A percentile compares a stretch with the other conserved stretches of the same genome.
Conservation (phyloP, 225 moss, liverwort and hornwort genomes). For the Bryoerythrophyllum caledonicum region DNA sequence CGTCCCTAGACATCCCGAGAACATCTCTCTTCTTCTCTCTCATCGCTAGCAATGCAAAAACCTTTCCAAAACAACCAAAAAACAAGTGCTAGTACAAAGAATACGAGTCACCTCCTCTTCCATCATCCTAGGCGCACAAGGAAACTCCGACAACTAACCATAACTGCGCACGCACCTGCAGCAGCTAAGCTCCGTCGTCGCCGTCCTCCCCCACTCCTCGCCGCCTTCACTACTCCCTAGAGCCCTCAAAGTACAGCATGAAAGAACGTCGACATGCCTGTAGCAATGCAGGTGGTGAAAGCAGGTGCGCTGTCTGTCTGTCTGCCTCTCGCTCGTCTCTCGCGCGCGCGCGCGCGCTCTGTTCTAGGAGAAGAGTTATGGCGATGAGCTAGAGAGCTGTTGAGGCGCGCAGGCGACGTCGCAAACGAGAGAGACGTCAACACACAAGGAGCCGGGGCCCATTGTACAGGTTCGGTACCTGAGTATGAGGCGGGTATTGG, state of each 20-base stretch:
- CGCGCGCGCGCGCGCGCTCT: not conserved
- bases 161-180: constrained; percentile 6
- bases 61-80: constrained; percentile 11
- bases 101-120: constrained; percentile 13
- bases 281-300: not conserved
- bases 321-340: not conserved
- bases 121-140: constrained; percentile 3
- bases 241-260: constrained; percentile 20
- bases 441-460: too few species aligned
- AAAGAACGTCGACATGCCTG: not conserved
- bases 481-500: too few species aligned
- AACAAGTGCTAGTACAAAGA: not conserved
- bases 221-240: not conserved
- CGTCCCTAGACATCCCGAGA: not conserved
- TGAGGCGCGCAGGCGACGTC: not conserved
- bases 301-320: not conserved
- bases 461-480: too few species aligned
- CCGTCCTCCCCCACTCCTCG: not conserved
- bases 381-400: constrained; percentile 8
- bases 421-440: not conserved
- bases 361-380: not conserved
- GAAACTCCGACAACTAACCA: constrained; percentile 23
- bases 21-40: not conserved
- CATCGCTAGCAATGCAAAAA: not conserved
- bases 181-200: constrained; percentile 17